Evolutionary conservation across 2,329 filamentous ascomycete genomes (phyloP), one percentile per base, ranked within the genome.

Genomic region (Penicillium crustosum): DNA sequence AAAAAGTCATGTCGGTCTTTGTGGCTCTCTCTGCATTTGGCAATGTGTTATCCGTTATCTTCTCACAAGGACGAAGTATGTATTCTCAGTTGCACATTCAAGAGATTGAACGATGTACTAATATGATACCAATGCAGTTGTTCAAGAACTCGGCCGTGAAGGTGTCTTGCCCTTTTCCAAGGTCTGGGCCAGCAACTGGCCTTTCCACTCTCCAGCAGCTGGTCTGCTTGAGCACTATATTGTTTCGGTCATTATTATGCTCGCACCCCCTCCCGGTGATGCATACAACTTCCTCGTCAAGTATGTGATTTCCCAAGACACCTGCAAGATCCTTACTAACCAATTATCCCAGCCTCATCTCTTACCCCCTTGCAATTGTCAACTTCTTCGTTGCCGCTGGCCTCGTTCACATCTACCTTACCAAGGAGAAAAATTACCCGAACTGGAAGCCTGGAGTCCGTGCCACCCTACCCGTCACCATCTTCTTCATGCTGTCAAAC

Each of bases 121-220:
- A 59, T 44, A 61, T 49, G 56, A 47, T 17, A 1, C 21, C 17
- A 33, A 19, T 45, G 43, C 29, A 75, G 72, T 77, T 56, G 70
- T 76, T 44, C 76, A 78, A 60, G 87, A 90, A 70, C 77, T 90
- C 44, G 88, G 84, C 0, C 89, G 88, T 66, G 88, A 91, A 66
- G 87, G 87, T 0, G 76, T 90, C 6, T 67, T 90, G 15, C 88
- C 88, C 0, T 88, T 82, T 54, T 85, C 84, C 59, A 79, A 79
- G 2, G 83, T 90, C 69, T 90, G 85, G 84, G 87, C 87, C 0
- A 89, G 86, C 4, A 87, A 86, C 66, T 84, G 82, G 72, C 88
- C 88, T 0, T 88, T 86, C 60, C 85, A 86, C 55, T 82, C 88
- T 0, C 88, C 87, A 0, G 80, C 84, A n/a, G 77, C 84, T 7